These are phyloP conservation scores for Neoboletus subvelutipes DNA, from an alignment of 768 basidiomycete genomes.

Conservation along the genomic window DNA sequence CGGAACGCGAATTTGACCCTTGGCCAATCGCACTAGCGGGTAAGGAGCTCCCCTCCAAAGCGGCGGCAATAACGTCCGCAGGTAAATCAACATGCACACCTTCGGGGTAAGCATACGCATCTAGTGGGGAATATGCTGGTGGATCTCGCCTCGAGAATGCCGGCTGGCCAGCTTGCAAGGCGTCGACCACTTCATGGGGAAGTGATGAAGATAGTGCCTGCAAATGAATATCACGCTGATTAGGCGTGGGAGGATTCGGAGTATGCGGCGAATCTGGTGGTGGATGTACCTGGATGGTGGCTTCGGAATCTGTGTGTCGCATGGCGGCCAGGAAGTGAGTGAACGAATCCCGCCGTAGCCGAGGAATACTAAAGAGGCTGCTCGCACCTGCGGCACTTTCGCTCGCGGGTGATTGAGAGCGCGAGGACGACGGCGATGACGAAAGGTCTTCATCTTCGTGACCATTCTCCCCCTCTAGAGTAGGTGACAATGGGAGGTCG, in stretches of 20 bases:
- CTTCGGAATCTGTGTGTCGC: constrained; percentile 64
- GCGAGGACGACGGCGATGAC: constrained; percentile 35
- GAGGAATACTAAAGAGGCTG: constrained; percentile 75
- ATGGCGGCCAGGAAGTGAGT: constrained; percentile 60
- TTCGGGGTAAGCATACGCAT: constrained; percentile 78
- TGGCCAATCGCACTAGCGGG: constrained; percentile 60
- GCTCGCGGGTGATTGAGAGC: constrained; percentile 58
- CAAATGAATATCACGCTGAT: constrained; percentile 77
- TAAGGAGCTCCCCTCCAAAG: constrained; percentile 71
- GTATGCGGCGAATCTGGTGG: constrained; percentile 78
- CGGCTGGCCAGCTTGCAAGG: constrained; percentile 31
- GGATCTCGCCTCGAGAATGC: constrained; percentile 61
- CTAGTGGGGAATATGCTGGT: constrained; percentile 87
- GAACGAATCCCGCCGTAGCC: constrained; percentile 62
- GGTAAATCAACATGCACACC: constrained; percentile 94
- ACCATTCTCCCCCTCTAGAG: constrained; percentile 21
- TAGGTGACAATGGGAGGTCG: constrained; percentile 46
- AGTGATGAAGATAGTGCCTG: constrained; percentile 47
- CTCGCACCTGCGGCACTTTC: constrained; percentile 72
- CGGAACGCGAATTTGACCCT: constrained; percentile 45
- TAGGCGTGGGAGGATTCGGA: constrained; percentile 84
- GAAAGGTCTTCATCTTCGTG: constrained; percentile 30
- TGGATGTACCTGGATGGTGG: constrained; percentile 69
- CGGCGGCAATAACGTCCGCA: constrained; percentile 88
- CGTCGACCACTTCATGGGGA: constrained; percentile 16